Evolutionary conservation across 2,329 filamentous ascomycete species (phyloP).

Genomic region (Emergomyces africanus): DNA sequence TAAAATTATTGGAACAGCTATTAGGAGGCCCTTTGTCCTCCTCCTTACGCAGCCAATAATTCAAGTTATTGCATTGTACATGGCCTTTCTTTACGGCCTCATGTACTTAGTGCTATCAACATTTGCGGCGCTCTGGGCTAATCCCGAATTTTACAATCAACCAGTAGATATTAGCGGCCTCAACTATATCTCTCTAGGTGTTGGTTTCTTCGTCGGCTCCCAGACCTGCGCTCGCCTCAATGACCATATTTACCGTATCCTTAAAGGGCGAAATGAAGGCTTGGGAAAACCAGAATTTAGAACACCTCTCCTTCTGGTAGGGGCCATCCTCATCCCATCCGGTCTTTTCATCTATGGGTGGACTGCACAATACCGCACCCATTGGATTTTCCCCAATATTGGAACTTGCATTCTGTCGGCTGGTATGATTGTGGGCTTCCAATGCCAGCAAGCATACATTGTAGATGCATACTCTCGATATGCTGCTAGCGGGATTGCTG

Average conservation of each 20-base stretch:
- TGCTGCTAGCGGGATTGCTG: constrained; percentile 39
- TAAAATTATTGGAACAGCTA: constrained; percentile 23
- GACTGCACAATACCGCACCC: constrained; percentile 38
- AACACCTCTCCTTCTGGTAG: constrained; percentile 44
- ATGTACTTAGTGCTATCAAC: constrained; percentile 50
- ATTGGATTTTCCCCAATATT: constrained; percentile 44
- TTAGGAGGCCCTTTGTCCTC: constrained; percentile 44
- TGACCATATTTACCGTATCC: not conserved
- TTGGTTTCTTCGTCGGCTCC: constrained; percentile 48
- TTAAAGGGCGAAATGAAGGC: not conserved
- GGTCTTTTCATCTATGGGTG: constrained; percentile 48
- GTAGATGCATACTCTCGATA: constrained; percentile 41
- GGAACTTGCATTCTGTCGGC: constrained; percentile 8
- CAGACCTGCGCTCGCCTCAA: constrained; percentile 29
- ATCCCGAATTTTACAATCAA: constrained; percentile 37
- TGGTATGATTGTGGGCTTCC: constrained; percentile 4
- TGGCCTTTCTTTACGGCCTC: constrained; percentile 48
- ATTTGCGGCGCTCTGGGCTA: constrained; percentile 46
- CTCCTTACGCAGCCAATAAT: constrained; percentile 48
- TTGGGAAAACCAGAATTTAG: constrained; percentile 21
- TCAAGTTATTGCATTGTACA: constrained; percentile 41
- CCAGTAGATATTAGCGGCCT: constrained; percentile 45
- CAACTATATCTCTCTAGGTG: constrained; percentile 50
- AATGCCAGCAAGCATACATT: constrained; percentile 37
- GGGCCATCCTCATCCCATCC: constrained; percentile 41